A percentile compares a stretch with the other conserved stretches of the same genome.
Evolutionary conservation across 805 yeast species (phyloP).

Genomic region (Ogataea populi-albae): DNA sequence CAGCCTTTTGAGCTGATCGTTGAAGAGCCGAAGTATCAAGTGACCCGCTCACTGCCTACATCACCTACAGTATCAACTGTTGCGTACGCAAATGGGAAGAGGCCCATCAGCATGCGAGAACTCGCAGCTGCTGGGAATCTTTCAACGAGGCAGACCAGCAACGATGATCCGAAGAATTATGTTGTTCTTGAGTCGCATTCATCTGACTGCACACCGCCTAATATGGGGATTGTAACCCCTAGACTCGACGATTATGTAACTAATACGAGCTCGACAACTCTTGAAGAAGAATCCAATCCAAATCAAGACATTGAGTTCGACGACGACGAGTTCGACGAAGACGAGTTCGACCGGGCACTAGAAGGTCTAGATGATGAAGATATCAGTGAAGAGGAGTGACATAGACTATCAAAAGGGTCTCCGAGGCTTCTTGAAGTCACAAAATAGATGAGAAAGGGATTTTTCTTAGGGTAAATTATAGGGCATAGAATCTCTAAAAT

Average conservation of each 20-base stretch:
- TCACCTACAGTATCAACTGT: background rate
- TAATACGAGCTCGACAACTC: background rate
- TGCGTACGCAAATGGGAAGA: constrained; percentile 2
- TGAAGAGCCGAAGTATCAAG: constrained; percentile 19
- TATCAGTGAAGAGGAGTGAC: constrained; percentile 30
- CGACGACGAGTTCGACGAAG: constrained; percentile 22
- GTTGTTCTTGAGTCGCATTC: constrained; percentile 1
- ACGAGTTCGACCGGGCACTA: constrained; percentile 25
- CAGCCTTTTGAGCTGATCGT: constrained; percentile 23
- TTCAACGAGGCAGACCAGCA: constrained; percentile 5
- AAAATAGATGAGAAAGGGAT: no score
- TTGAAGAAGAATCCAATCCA: background rate
- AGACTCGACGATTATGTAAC: no score
- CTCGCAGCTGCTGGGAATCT: constrained; percentile 19
- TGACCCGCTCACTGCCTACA: background rate
- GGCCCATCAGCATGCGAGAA: constrained; percentile 20
- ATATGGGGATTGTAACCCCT: no score
- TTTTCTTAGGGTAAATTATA: no score
- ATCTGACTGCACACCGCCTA: constrained; percentile 7
- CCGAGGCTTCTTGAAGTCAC: no score
- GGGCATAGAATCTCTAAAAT: no score
- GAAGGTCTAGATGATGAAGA: constrained; percentile 23
- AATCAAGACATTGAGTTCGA: constrained; percentile 11
- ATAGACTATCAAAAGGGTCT: background rate
- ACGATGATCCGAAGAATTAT: background rate